Evolutionary conservation across 2,329 filamentous ascomycete species (phyloP).

Genomic region (Talaromyces sp.): DNA sequence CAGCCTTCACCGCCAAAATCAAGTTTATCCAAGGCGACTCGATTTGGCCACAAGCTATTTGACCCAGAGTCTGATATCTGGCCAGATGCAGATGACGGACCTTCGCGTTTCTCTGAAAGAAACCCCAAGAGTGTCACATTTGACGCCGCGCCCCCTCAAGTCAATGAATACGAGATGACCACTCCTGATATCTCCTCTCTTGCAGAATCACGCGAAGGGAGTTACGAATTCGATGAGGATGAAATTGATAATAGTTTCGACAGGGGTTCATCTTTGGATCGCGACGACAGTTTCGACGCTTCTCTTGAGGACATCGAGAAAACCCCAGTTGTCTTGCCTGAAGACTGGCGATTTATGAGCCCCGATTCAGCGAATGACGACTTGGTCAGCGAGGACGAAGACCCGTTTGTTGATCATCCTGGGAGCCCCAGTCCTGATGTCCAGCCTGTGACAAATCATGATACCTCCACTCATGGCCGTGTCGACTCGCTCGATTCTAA

Average conservation of each 20-base stretch:
- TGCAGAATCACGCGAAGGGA: conserved; percentile 85
- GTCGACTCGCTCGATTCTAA: conserved; percentile 75
- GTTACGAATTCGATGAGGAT: conserved; percentile 78
- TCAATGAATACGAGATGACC: conserved; percentile 98
- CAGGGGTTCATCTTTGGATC: conserved; percentile 59
- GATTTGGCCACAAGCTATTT: conserved; percentile 63
- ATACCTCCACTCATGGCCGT: conserved; percentile 48
- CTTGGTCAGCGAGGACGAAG: conserved; percentile 57
- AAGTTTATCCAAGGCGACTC: conserved; percentile 68
- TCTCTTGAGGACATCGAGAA: conserved; percentile 95
- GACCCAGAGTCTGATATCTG: conserved; percentile 68
- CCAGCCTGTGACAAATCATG: conserved; percentile 48
- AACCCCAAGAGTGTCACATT: conserved; percentile 93
- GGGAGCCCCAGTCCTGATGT: conserved; percentile 65
- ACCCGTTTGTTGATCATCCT: conserved; percentile 64
- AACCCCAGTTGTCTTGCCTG: conserved; percentile 94
- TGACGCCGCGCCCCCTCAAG: conserved; percentile 84
- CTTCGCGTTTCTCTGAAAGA: conserved; percentile 57
- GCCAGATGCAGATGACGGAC: conserved; percentile 65
- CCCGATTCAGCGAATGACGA: conserved; percentile 60
- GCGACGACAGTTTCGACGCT: conserved; percentile 91
- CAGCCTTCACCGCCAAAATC: conserved; percentile 83
- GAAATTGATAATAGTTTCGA: conserved; percentile 66
- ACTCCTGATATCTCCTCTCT: conserved; percentile 94
- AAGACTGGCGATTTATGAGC: conserved; percentile 85